Base-by-base conservation (phyloP, 2,329 filamentous ascomycete genomes). In the Hymenoscyphus repandus region DNA sequence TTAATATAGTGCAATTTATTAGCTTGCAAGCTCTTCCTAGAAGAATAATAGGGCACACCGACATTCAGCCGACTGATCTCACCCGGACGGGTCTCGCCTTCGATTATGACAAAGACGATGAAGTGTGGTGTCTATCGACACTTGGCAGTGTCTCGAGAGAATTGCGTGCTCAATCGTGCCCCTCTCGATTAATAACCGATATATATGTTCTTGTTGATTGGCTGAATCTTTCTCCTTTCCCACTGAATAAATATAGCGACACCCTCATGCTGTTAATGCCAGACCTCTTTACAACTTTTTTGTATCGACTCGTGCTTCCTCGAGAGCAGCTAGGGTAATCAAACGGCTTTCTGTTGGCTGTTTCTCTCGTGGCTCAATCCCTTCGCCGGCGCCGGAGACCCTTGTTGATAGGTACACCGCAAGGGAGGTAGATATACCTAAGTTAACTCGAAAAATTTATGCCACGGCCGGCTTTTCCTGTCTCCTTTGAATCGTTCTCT, bases 401-500 rank as follows among this genome's bases (percentile, higher is more conserved):
- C 39, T 47, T 33, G 53, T 48, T 31, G 43, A 30, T 40, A 40
- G 38, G 17, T 20, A 18, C 38, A 40, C 38, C 5, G 5, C 46
- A 45, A 31, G 9, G 15, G 18, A 5, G 33, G 20, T 42, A n/a
- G n/a, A n/a, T n/a, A n/a, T n/a, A n/a, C n/a, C n/a, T 5, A 39
- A 30, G 33, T 39, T 15, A 39, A 17, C 20, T 3, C 20, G 31
- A 17, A 15, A 48, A 34, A 17, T 34, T 40, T 45, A 43, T 44
- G 40, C 39, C 10, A 30, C 49, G 17, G 9, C 42, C 17, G 17
- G 9, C 39, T 17, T 33, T 50, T 50, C 40, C 49, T 46, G 50
- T 37, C 43, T 17, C 22, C 41, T 44, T 66, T 62, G 59, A 62
- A 51, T 20, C 33, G 27, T 60, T 57, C 57, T 53, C 58, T 58